phyloP scores from a whole-genome alignment of 192 early-diverging fungal species.

The Paraglomus occultum region DNA sequence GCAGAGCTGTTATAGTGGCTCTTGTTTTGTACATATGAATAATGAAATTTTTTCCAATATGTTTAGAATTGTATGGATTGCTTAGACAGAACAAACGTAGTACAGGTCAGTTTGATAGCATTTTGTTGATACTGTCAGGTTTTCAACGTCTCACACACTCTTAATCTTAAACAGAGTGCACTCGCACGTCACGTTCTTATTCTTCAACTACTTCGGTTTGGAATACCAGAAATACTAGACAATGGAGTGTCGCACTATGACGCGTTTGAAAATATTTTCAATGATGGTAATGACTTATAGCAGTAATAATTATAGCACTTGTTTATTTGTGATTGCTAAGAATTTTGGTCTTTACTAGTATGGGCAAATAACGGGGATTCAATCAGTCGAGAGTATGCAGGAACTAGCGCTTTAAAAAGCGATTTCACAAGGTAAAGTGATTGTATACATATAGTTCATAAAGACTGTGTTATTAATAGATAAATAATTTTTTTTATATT shows the following conservation, averaged over 20 bases:
- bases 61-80: conserved; percentile 95
- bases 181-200: conserved; percentile 63
- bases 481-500: conserved; percentile 7
- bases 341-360: conserved; percentile 32
- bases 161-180: conserved; percentile 49
- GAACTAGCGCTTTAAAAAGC: conserved; percentile 75
- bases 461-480: neutral
- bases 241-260: conserved; percentile 60
- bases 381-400: conserved; percentile 74
- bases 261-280: conserved; percentile 64
- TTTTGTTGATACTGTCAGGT: neutral
- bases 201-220: conserved; percentile 64
- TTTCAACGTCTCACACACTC: neutral
- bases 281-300: conserved; percentile 36
- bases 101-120: conserved; percentile 37
- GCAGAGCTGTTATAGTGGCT: neutral
- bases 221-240: conserved; percentile 64
- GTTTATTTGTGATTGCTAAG: neutral
- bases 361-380: conserved; percentile 85
- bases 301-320: neutral
- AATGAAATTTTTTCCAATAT: neutral
- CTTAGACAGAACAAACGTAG: conserved; percentile 94
- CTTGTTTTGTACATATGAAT: neutral
- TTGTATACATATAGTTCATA: neutral
- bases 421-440: conserved; percentile 62